Base-by-base conservation (phyloP, 208 protist species). In the Wallacemonas sp. region DNA sequence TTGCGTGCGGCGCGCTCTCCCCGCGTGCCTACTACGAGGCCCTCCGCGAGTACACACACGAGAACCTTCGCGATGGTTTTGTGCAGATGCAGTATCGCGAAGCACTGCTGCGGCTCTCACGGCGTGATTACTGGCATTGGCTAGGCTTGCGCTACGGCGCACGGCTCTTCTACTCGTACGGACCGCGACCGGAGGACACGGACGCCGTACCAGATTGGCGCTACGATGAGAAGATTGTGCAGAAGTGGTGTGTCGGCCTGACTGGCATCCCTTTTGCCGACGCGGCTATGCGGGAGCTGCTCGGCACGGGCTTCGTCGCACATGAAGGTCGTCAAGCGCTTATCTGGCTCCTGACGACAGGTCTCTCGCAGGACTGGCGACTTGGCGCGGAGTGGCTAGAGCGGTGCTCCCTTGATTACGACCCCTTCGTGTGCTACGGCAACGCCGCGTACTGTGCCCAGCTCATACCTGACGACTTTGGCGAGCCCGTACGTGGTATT, bases 101-200 rank as follows among this genome's bases (percentile, higher is more conserved):
- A 39, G 87, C 68, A 0, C 42, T 96, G 30, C 73, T 95, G 38
- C 79, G 91, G 53, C 79, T 96, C 22, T 88, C 79, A 17, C 75
- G 86, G 55, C 84, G 91, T 1, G 91, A 96, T 62, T 94, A 93
- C 71, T 96, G 88, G 83, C 88, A 96, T 56, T 96, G 88, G 84
- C 84, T 91, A 81, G 88, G 88, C 1, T 63, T 95, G 41, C 84
- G 85, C 51, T 95, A 82, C 62, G 91, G 91, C 2, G 75, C 72
- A 12, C 72, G 70, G n/a, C 82, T 96, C 63, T 93, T 93, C 72
- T 88, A 80, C 66, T 66, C 75, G 22, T 94, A 94, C 62, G 91
- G 91, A 2, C 91, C 91, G 17, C 77, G 78, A 27, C 91, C 91
- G 5, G 84, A 91, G 49, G 76, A 87, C 27, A 94, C 86, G 26